phyloP scores from a whole-genome alignment of 2,329 filamentous ascomycete species.

The Fusarium sp. region DNA sequence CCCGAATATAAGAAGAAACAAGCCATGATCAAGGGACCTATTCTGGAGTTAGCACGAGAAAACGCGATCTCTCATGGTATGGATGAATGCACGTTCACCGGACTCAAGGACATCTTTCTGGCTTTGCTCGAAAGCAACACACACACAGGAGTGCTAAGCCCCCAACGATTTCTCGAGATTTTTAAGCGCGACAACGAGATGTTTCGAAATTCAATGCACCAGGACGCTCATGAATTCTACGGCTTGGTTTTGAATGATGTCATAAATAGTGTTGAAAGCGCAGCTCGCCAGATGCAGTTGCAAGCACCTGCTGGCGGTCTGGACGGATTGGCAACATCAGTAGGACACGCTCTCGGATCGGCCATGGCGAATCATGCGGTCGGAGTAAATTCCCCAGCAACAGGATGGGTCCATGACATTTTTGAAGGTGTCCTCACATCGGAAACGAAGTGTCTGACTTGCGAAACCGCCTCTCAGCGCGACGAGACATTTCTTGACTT shows the following conservation, averaged over 20 bases:
- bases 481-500: slow-evolving; percentile 97
- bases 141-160: slow-evolving; percentile 90
- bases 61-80: slow-evolving; percentile 87
- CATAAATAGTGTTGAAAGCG: slow-evolving; percentile 92
- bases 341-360: slow-evolving; percentile 57
- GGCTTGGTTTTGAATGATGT: slow-evolving; percentile 96
- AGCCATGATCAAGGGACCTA: slow-evolving; percentile 87
- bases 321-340: slow-evolving; percentile 64
- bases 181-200: slow-evolving; percentile 95
- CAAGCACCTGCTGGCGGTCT: slow-evolving; percentile 45
- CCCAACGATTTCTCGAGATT: slow-evolving; percentile 92
- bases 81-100: slow-evolving; percentile 94
- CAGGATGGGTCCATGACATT: slow-evolving; percentile 95
- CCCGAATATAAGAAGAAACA: slow-evolving; percentile 99
- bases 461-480: slow-evolving; percentile 93
- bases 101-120: slow-evolving; percentile 95
- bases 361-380: slow-evolving; percentile 54
- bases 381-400: slow-evolving; percentile 70
- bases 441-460: slow-evolving; percentile 95
- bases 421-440: slow-evolving; percentile 96
- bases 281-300: slow-evolving; percentile 73
- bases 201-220: slow-evolving; percentile 97
- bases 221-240: slow-evolving; percentile 97
- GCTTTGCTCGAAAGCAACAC: slow-evolving; percentile 85
- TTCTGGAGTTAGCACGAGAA: slow-evolving; percentile 86